A percentile compares a stretch with the other conserved stretches of the same genome.
These are phyloP conservation scores for Colletotrichum tropicicola DNA, from an alignment of 2,329 filamentous ascomycete genomes.

Conservation along the genomic window DNA sequence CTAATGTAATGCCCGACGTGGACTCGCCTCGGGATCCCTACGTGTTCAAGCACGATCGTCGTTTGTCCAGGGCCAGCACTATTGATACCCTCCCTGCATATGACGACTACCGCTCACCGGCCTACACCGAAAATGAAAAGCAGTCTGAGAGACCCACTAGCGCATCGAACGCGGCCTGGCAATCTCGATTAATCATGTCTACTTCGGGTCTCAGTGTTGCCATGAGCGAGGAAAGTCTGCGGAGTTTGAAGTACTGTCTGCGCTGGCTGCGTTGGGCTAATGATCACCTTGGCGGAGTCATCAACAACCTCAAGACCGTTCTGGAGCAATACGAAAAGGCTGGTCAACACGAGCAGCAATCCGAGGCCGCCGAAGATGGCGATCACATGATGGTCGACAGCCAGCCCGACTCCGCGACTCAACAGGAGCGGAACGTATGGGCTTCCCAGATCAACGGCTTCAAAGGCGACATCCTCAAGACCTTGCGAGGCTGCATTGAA, in stretches of 20 bases:
- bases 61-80: slow-evolving; percentile 72
- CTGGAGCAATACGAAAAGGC: slow-evolving; percentile 81
- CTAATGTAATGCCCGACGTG: slow-evolving; percentile 27
- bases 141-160: slow-evolving; percentile 37
- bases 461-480: slow-evolving; percentile 77
- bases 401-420: slow-evolving; percentile 31
- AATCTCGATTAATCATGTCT: slow-evolving; percentile 85
- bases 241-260: slow-evolving; percentile 86
- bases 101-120: slow-evolving; percentile 79
- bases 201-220: slow-evolving; percentile 92
- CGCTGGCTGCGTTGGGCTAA: slow-evolving; percentile 84
- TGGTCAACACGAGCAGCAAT: slow-evolving; percentile 13
- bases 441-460: slow-evolving; percentile 73
- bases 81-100: slow-evolving; percentile 85
- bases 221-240: slow-evolving; percentile 87
- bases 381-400: slow-evolving; percentile 35
- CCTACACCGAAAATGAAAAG: slow-evolving; percentile 70
- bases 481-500: slow-evolving; percentile 82
- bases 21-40: slow-evolving; percentile 33
- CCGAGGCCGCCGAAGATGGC: slow-evolving; percentile 24
- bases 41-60: slow-evolving; percentile 50
- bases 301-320: slow-evolving; percentile 76
- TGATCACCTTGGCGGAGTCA: slow-evolving; percentile 78
- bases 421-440: slow-evolving; percentile 56
- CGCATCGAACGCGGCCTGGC: slow-evolving; percentile 64